Evolutionary conservation across 805 yeast species (phyloP), one percentile per base, ranked within the genome.

Genomic region (Metschnikowia kofuensis): DNA sequence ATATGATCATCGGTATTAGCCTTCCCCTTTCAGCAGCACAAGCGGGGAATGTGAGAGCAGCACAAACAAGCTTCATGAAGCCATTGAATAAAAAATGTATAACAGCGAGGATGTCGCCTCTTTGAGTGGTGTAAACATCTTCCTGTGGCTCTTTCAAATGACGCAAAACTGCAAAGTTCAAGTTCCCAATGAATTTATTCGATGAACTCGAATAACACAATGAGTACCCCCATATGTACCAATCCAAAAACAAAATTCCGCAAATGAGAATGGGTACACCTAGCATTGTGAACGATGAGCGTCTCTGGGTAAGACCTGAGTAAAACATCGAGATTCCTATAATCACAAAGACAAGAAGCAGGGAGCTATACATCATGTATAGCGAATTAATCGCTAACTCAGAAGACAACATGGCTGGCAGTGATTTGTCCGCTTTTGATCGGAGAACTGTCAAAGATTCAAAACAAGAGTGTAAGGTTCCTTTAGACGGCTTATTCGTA

Each of bases 141-240:
- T 45, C 44, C 35, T 10, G 37, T 7, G 52, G 38, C 15, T 42
- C 29, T 26, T 49, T 49, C 29, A 54, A 39, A 31, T 57, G 56
- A 34, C 46, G 35, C 30, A 56, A 51, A 8, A 69, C 72, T 4
- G 59, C 66, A 53, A 62, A 70, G 16, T 60, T 48, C 44, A 70
- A 54, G 36, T 61, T 53, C 7, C 75, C 75, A 40, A 73, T 71
- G 48, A 63, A 73, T 31, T 50, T 47, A 49, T 71, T 72, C 9
- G 57, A 38, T 0, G 76, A 50, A n/a, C 64, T 53, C 2, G 72
- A 58, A 50, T 72, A 73, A 45, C 74, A 67, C 12, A 73, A 59
- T 1, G 77, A 71, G 48, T 73, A 73, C 6, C 78, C 68, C 76
- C 76, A 71, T 8, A 73, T 70, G 55, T 60, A 73, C 77, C 77